These are phyloP conservation scores for Chenopodium suecicum DNA, from an alignment of 148 eudicot genomes.

Conservation along the genomic window DNA sequence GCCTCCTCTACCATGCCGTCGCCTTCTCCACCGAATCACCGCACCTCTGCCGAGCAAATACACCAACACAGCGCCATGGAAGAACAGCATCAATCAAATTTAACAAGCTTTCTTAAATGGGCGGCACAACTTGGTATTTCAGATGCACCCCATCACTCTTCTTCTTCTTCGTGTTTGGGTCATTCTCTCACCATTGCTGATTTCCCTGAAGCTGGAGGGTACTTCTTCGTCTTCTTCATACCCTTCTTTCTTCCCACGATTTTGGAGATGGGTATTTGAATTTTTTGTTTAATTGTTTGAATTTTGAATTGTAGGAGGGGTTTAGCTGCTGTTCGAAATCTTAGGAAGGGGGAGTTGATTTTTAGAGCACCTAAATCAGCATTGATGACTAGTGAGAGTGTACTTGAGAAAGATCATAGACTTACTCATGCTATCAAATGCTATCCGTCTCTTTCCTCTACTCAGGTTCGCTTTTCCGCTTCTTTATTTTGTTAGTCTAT, in stretches of 20 bases:
- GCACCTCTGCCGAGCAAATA: not conserved
- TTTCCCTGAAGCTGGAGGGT: constrained; percentile 87
- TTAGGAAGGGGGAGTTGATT: constrained; percentile 75
- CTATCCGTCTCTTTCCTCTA: constrained; percentile 57
- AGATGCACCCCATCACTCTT: constrained; percentile 34
- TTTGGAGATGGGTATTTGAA: not conserved
- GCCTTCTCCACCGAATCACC: not conserved
- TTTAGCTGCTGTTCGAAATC: constrained; percentile 71
- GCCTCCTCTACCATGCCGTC: not conserved
- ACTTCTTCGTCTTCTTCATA: not conserved
- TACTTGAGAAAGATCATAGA: constrained; percentile 41
- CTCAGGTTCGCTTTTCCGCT: constrained; percentile 48
- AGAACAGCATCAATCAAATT: constrained; percentile 10
- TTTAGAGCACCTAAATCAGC: constrained; percentile 75
- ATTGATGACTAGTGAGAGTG: constrained; percentile 54
- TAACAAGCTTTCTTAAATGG: constrained; percentile 62
- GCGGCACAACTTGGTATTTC: constrained; percentile 59
- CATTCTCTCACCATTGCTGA: constrained; percentile 55
- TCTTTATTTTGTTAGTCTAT: not conserved
- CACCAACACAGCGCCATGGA: not conserved
- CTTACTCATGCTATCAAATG: constrained; percentile 40
- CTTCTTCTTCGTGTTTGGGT: constrained; percentile 48
- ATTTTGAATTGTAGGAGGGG: constrained; percentile 63
- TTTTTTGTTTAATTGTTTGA: not conserved
- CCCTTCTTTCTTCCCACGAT: not conserved